A percentile compares a stretch with the other conserved stretches of the same genome.
Evolutionary conservation across 331 rosid species (phyloP).

Genomic region (Erythrophleum ivorense): DNA sequence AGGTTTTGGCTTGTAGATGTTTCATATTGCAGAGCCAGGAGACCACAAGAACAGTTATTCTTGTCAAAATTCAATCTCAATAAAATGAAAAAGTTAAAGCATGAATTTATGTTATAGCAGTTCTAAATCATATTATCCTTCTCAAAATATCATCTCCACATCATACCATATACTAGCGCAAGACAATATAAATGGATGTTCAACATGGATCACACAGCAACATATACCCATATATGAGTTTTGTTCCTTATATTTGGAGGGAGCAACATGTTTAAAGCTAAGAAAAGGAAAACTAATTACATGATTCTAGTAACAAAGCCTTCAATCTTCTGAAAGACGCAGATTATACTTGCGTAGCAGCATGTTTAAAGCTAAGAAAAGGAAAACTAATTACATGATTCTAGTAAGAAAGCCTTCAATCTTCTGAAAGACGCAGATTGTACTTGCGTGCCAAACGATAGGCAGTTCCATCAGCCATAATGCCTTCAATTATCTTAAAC

Average conservation of each 20-base stretch:
- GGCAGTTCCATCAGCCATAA: conserved; percentile 69
- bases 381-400: not conserved
- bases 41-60: not conserved
- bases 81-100: conserved; percentile 8
- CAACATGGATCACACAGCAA: not conserved
- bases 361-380: not conserved
- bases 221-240: not conserved
- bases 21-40: not conserved
- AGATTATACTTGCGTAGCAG: too few relatives aligned
- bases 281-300: too few relatives aligned
- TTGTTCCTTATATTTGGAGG: not conserved
- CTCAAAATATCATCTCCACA: not conserved
- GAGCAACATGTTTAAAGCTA: not conserved
- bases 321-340: too few relatives aligned
- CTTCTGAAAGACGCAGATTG: not conserved
- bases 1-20: not conserved
- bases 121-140: not conserved
- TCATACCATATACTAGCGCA: not conserved
- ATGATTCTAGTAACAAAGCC: too few relatives aligned
- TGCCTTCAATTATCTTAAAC: conserved; percentile 56
- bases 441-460: conserved; percentile 44
- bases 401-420: not conserved
- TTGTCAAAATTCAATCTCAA: conserved; percentile 11
- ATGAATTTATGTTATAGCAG: not conserved
- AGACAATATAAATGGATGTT: not conserved